A percentile compares a stretch with the other conserved stretches of the same genome.
These are phyloP conservation scores for Oidiodendron maius DNA, from an alignment of 495 filamentous ascomycete species.

Conservation along the genomic window DNA sequence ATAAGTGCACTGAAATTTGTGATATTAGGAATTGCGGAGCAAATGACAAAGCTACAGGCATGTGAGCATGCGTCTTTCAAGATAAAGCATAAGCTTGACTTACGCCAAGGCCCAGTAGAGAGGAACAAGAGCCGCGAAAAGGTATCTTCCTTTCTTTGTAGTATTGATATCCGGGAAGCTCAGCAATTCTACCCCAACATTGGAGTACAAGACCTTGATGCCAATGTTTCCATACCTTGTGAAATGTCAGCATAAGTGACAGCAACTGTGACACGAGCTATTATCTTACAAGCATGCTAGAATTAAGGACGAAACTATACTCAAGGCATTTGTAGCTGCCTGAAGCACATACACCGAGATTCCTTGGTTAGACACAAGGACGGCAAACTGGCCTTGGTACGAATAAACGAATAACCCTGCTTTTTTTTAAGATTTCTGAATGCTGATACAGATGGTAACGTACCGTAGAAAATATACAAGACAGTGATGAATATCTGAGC, in stretches of 20 bases:
- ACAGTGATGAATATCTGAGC: conserved; percentile 50
- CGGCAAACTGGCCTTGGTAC: conserved; percentile 50
- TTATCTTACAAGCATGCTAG: background rate
- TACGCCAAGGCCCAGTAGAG: conserved; percentile 53
- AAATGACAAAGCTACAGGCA: conserved; percentile 44
- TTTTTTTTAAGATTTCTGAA: no score
- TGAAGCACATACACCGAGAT: conserved; percentile 39
- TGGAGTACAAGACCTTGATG: conserved; percentile 56
- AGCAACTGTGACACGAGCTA: no score
- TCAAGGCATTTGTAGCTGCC: background rate
- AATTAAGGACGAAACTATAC: background rate
- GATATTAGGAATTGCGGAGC: conserved; percentile 43
- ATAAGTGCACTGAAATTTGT: conserved; percentile 35
- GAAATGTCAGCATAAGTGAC: conserved; percentile 38
- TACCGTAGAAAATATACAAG: conserved; percentile 47
- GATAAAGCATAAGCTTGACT: no score
- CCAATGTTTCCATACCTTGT: conserved; percentile 59
- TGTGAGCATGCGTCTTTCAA: no score
- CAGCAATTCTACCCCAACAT: conserved; percentile 49
- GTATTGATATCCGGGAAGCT: conserved; percentile 41
- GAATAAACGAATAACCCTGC: no score
- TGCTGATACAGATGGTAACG: no score
- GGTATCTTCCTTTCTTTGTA: conserved; percentile 41
- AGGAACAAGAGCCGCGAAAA: conserved; percentile 46
- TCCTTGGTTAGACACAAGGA: conserved; percentile 23